Percentiles rank a stretch among this genome's conserved stretches.
phyloP scores from a whole-genome alignment of 768 basidiomycete species.

The Mycena galopus region DNA sequence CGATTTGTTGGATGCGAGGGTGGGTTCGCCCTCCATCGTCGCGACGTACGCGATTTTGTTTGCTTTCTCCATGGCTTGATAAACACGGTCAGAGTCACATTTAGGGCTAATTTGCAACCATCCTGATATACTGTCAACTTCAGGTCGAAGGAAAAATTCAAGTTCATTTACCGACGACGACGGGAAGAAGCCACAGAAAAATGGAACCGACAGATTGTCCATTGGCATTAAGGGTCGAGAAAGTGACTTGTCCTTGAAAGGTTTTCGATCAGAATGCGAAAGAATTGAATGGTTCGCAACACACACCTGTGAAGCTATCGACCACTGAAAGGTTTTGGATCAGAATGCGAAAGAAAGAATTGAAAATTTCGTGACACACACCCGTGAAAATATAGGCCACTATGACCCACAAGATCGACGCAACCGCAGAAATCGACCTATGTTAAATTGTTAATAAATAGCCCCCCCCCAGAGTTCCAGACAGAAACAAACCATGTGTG shows the following conservation, averaged over 20 bases:
- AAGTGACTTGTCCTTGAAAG: slow-evolving; percentile 30
- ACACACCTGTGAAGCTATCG: slow-evolving; percentile 31
- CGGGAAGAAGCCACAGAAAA: slow-evolving; percentile 31
- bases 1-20: slow-evolving; percentile 30
- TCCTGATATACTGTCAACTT: slow-evolving; percentile 55
- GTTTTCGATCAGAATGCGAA: background rate
- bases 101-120: slow-evolving; percentile 60
- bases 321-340: no score
- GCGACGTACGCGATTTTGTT: slow-evolving; percentile 49
- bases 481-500: slow-evolving; percentile 49
- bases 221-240: slow-evolving; percentile 44
- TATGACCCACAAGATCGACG: slow-evolving; percentile 33
- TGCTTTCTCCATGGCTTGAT: slow-evolving; percentile 45
- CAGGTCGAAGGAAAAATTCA: slow-evolving; percentile 46
- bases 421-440: slow-evolving; percentile 36
- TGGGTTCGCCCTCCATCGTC: slow-evolving; percentile 27
- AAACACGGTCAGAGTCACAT: slow-evolving; percentile 51
- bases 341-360: no score
- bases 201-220: slow-evolving; percentile 56
- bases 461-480: no score
- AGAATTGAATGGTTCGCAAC: background rate
- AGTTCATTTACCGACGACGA: slow-evolving; percentile 24
- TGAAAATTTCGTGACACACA: no score
- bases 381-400: slow-evolving; percentile 37
- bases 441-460: background rate